Evolutionary conservation across 257 asterid species (phyloP), one percentile per base, ranked within the genome.

Genomic region (Solanum tacnaense): DNA sequence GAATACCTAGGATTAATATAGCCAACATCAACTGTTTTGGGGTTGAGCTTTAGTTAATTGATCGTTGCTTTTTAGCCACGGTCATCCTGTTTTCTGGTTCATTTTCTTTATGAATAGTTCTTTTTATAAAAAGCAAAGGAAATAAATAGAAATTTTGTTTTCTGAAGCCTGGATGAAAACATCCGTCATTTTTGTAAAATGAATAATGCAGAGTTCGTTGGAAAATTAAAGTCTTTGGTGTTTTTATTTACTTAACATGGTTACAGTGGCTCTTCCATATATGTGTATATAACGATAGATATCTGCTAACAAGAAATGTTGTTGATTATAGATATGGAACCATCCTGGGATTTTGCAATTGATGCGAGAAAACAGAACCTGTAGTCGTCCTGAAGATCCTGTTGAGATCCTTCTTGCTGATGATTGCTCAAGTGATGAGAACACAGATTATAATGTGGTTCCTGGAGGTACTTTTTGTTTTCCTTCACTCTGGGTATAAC

Each of bases 281-380:
- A 27, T 79, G 65, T 27, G 49, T 44, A 27, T 46, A 27, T 31
- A 29, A 27, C 3, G 6, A 79, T 27, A 79, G 18, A 56, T 82
- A n/a, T 82, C 21, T 18, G 25, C 86, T 82, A 29, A 82, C 23
- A 25, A 44, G 25, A 44, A 73, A 44, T 74, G 31, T 84, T 49
- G 32, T 83, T 89, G 87, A 82, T 68, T 91, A 88, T 90, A 97
- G 99, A 97, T 97, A 90, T 97, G 99, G 99, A 97, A 97, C 89
- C 99, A 97, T 94, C 99, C 99, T 91, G 99, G 99, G 76, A 93
- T 95, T 90, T 90, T 97, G 93, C 98, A 93, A 93, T 90, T 97
- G 87, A 93, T 92, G 95, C 95, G 93, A 89, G 98, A 96, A 89
- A 93, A 92, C 92, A 95, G 91, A 91, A 96, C 92, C 82, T 87